Evolutionary conservation across 257 asterid species (phyloP), one percentile per base, ranked within the genome.

Genomic region (Coffea eugenioides): DNA sequence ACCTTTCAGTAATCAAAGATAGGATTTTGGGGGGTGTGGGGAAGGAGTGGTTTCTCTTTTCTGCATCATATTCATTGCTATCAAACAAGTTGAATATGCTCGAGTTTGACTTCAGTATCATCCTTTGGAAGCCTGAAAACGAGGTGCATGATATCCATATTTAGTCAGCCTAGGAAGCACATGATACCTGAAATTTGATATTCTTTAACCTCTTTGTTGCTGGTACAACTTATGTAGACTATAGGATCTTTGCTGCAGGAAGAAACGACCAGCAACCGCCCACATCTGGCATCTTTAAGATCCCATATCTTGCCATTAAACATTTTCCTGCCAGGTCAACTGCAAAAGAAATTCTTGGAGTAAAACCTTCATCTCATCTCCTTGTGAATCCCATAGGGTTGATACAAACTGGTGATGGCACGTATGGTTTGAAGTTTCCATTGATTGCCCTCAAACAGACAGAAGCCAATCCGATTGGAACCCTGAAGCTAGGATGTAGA

Each of bases 281-380:
- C 59, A 15, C 21, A 15, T 54, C 21, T 45, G 25, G 23, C 52
- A 16, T 45, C 52, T 23, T 31, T 46, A 71, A n/a, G 43, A 71
- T 45, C 23, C 23, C 20, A 48, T 71, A 11, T 14, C 21, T 10
- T 74, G 65, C 52, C 57, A 21, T 39, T 56, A 13, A 36, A 39
- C 74, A 70, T 8, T 34, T 56, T 74, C 66, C 52, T 36, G 78
- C 10, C 69, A 74, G 48, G 36, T 54, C 69, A 74, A 39, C 27
- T 54, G 68, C 36, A 49, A 54, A 74, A 27, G 5, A 18, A 31
- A 14, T 18, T 56, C 27, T n/a, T 36, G 48, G 69, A n/a, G 5
- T 25, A 36, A 11, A 3, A 73, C 64, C 0, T 4, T 7, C 1
- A 23, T 7, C 12, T 25, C 5, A 7, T 12, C 27, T 4, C 57